Conservation (phyloP, 179 eudicot genomes). For the Vitellaria paradoxa region DNA sequence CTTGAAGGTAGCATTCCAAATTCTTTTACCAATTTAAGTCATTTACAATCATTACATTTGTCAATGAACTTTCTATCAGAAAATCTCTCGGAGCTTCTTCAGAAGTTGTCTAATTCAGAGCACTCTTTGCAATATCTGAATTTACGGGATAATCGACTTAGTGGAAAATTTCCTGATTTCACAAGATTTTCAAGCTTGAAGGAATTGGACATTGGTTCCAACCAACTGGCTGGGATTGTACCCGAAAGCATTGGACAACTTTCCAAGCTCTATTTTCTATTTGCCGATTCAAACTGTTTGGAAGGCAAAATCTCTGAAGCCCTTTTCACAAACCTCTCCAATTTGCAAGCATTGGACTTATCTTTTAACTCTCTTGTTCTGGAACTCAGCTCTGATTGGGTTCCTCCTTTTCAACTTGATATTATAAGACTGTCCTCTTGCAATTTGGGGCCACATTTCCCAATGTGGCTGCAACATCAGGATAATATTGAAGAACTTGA, state of each 20-base stretch:
- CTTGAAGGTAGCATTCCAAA: background rate
- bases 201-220: background rate
- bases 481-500: background rate
- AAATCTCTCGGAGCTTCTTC: background rate
- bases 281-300: background rate
- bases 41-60: background rate
- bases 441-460: conserved; percentile 5
- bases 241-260: background rate
- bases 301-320: background rate
- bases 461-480: background rate
- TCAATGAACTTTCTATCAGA: background rate
- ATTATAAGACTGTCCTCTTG: background rate
- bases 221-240: background rate
- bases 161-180: background rate
- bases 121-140: background rate
- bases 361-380: background rate
- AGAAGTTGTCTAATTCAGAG: background rate
- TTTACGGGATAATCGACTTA: background rate
- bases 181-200: background rate
- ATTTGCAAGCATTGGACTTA: background rate
- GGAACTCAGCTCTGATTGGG: background rate
- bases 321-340: background rate
- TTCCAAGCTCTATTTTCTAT: background rate
- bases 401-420: background rate
- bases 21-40: background rate